Conservation (phyloP, 2,329 filamentous ascomycete genomes). For the Alternaria brassicicola region DNA sequence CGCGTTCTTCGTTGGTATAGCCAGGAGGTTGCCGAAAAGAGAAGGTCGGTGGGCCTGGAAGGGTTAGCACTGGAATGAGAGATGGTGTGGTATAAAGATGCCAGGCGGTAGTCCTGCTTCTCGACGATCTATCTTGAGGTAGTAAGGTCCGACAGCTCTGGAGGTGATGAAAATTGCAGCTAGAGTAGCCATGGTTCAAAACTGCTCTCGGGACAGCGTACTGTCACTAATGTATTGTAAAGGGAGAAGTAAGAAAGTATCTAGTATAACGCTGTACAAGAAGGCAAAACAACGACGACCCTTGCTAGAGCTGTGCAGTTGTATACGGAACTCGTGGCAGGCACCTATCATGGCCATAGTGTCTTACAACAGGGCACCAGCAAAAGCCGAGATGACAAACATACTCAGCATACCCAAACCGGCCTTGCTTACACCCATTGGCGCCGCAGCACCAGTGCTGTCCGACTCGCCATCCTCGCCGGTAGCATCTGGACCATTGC, state of each 20-base stretch:
- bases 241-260: neutral
- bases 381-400: slow-evolving; percentile 33
- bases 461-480: neutral
- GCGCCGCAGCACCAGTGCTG: slow-evolving; percentile 23
- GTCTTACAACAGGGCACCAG: slow-evolving; percentile 36
- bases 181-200: neutral
- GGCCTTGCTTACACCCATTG: slow-evolving; percentile 31
- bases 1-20: slow-evolving; percentile 3
- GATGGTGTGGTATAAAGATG: neutral
- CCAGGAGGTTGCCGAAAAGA: slow-evolving; percentile 8
- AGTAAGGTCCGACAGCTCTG: neutral
- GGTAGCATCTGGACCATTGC: slow-evolving; percentile 7
- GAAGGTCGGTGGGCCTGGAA: slow-evolving; percentile 9
- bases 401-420: slow-evolving; percentile 38
- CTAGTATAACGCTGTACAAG: neutral
- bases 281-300: neutral
- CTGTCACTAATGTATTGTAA: neutral
- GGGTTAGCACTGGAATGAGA: neutral
- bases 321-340: neutral
- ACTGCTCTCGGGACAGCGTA: neutral
- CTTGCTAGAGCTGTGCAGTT: neutral
- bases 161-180: neutral
- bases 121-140: neutral
- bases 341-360: neutral
- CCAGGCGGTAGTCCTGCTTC: slow-evolving; percentile 1